Conservation (phyloP, 116 monocot species). For the Posidonia oceanica region DNA sequence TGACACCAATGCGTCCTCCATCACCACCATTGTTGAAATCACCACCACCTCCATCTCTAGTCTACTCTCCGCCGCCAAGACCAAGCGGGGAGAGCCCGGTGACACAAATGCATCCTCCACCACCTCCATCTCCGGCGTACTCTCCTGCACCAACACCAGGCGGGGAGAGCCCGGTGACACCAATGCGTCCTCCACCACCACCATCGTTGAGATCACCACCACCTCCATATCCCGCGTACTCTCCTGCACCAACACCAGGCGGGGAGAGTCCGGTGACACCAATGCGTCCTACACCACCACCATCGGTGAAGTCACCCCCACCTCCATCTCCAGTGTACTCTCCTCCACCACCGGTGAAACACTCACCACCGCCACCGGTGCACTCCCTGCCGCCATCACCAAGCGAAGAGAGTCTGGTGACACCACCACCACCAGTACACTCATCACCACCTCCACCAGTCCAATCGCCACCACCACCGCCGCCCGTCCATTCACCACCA, state of each 20-base stretch:
- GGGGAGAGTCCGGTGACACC: not conserved
- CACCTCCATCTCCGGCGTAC: not conserved
- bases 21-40: no score
- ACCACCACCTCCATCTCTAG: slow-evolving; percentile 2
- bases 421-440: not conserved
- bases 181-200: not conserved
- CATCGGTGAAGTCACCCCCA: not conserved
- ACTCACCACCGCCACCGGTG: slow-evolving; percentile 11
- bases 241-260: not conserved
- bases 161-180: not conserved
- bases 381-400: not conserved
- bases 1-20: not conserved
- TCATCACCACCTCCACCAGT: slow-evolving; percentile 3
- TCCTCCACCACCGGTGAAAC: slow-evolving; percentile 3
- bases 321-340: not conserved
- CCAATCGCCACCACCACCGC: slow-evolving; percentile 3
- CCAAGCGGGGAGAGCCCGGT: no score
- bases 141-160: not conserved
- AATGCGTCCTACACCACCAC: not conserved
- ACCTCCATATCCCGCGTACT: not conserved
- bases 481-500: not conserved
- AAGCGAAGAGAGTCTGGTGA: no score
- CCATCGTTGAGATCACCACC: no score
- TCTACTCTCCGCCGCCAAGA: not conserved
- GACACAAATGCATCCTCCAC: no score